phyloP scores from a whole-genome alignment of 78 protist genomes.

The Salpingoeca rosetta region DNA sequence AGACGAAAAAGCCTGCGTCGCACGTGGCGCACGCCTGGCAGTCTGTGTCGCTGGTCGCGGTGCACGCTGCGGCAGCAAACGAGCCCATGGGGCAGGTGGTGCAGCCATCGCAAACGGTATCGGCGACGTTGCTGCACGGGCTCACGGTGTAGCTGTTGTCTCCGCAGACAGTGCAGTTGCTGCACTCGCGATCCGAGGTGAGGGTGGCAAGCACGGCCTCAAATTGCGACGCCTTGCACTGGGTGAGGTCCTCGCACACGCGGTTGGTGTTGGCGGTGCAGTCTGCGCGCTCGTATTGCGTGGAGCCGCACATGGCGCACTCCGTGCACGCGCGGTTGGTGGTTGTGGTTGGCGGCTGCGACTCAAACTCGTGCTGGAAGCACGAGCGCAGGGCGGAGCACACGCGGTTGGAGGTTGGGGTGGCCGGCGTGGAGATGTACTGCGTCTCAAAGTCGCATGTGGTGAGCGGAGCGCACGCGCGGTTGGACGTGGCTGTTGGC shows the following conservation, averaged over 20 bases:
- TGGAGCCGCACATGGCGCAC: background rate
- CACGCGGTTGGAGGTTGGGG: background rate
- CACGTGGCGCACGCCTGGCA: background rate
- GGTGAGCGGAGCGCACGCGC: background rate
- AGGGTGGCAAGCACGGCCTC: background rate
- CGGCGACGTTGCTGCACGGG: background rate
- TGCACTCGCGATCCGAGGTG: background rate
- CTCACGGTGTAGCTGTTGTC: background rate
- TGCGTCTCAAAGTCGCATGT: background rate
- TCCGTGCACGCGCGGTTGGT: background rate
- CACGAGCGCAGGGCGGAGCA: background rate
- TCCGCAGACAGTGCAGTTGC: background rate
- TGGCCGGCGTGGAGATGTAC: background rate
- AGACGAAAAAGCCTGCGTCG: background rate
- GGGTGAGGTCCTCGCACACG: background rate
- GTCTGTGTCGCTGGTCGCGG: background rate
- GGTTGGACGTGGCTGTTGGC: background rate
- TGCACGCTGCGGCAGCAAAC: background rate
- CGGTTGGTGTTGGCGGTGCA: background rate
- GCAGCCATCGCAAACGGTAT: background rate
- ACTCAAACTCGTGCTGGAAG: background rate
- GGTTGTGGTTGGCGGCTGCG: background rate
- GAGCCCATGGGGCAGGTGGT: background rate
- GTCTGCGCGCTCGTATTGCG: background rate
- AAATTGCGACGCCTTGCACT: background rate